Evolutionary conservation across 2,329 filamentous ascomycete species (phyloP), one percentile per base, ranked within the genome.

Genomic region (Phaeomoniella chlamydospora): DNA sequence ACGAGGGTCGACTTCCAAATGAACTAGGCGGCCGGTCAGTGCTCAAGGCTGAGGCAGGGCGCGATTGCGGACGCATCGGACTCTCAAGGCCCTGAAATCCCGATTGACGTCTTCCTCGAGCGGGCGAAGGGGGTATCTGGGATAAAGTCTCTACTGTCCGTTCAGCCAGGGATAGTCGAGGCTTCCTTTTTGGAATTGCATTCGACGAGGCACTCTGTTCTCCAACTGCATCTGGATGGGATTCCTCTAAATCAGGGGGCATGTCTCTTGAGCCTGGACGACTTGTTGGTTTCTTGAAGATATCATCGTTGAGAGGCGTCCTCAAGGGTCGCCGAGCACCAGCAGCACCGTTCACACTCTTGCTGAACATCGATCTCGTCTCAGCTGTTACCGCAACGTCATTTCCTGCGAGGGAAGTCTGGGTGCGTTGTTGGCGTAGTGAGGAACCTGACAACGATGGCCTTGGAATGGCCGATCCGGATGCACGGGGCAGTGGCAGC

Each of bases 121-220:
- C 73, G 3, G 87, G 86, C 1, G 86, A 90, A 0, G 82, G 75
- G 0, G 86, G 82, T 18, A 94, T 63, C 33, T 76, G 72, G 3
- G 85, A 71, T 4, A 94, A 62, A 0, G 84, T 93, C 53, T 93
- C 84, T 30, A 93, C 77, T 1, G 87, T 92, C 39, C 88, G 69
- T 47, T 94, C 87, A 0, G 80, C 76, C 3, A 94, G 64, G 0
- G 83, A 87, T 11, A 61, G 62, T 10, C 64, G 51, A 3, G 58
- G 48, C 44, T 36, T 39, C 3, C 40, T 41, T 36, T 40, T 46
- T 10, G 16, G 11, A 5, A 18, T 12, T 5, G n/a, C 16, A 9
- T 34, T 18, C 18, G 17, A 9, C 14, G 11, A 12, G 9, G 16
- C 9, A 14, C 5, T 10, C 4, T 4, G 11, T n/a, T 34, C 16